Evolutionary conservation across 1,284 basidiomycete genomes (phyloP).

Genomic region (Apiotrichum veenhuisii): DNA sequence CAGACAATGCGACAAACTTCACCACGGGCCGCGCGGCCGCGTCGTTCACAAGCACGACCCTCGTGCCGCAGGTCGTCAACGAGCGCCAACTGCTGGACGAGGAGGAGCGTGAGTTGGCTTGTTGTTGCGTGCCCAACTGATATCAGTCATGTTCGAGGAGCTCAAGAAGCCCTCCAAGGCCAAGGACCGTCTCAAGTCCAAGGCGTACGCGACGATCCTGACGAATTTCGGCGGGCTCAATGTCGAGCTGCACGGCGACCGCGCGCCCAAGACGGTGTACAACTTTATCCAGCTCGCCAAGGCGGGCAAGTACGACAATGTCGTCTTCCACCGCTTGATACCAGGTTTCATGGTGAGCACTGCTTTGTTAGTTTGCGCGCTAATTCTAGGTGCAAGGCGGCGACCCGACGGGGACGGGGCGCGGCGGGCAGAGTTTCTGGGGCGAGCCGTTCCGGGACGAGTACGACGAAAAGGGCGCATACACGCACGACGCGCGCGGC

Average conservation of each 20-base stretch:
- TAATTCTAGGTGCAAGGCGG: constrained; percentile 77
- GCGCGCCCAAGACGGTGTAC: constrained; percentile 96
- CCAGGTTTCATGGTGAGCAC: constrained; percentile 90
- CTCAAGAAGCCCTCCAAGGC: constrained; percentile 79
- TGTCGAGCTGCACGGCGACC: constrained; percentile 68
- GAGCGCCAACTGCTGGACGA: constrained; percentile 88
- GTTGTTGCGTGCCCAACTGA: not conserved
- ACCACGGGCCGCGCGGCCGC: constrained; percentile 88
- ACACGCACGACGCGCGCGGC: constrained; percentile 77
- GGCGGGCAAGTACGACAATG: constrained; percentile 80
- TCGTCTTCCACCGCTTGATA: constrained; percentile 81
- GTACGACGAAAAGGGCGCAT: constrained; percentile 75
- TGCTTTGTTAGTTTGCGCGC: not conserved
- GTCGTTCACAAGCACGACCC: constrained; percentile 85
- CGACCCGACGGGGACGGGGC: constrained; percentile 92
- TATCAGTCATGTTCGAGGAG: constrained; percentile 79
- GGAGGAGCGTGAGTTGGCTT: constrained; percentile 56
- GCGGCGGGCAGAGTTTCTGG: constrained; percentile 92
- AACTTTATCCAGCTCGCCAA: constrained; percentile 92
- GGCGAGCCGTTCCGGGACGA: constrained; percentile 93
- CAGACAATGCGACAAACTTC: constrained; percentile 87
- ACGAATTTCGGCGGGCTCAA: constrained; percentile 88
- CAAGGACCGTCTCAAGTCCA: constrained; percentile 81
- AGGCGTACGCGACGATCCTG: constrained; percentile 83
- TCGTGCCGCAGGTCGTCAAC: constrained; percentile 71